Conservation (phyloP, 768 basidiomycete species). For the Leccinum ochraceum region DNA sequence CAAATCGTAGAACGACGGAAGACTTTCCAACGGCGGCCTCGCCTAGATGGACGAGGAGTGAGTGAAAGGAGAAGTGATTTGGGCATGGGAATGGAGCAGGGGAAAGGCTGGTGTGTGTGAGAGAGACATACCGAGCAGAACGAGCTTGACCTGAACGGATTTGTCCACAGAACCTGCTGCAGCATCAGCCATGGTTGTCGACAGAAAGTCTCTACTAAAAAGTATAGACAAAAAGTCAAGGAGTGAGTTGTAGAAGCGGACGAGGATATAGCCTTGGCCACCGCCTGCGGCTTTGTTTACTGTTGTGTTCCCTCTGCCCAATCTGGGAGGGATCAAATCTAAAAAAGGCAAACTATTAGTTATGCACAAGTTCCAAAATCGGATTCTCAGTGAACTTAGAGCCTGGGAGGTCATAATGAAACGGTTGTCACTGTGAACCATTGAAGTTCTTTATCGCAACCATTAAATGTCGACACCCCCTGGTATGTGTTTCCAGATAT, state of each 20-base stretch:
- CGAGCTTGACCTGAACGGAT: constrained; percentile 97
- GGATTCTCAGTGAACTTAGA: background rate
- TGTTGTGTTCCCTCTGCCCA: constrained; percentile 18
- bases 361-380: background rate
- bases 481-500: background rate
- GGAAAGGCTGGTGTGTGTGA: background rate
- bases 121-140: constrained; percentile 75
- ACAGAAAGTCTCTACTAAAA: constrained; percentile 7
- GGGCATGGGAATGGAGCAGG: background rate
- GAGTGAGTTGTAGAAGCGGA: background rate
- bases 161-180: constrained; percentile 78
- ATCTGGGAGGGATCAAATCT: constrained; percentile 2
- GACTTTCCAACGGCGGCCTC: constrained; percentile 99
- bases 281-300: constrained; percentile 22
- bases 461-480: constrained; percentile 1
- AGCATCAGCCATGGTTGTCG: constrained; percentile 64
- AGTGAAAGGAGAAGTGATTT: background rate
- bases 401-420: background rate
- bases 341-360: background rate
- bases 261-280: background rate
- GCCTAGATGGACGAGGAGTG: constrained; percentile 47
- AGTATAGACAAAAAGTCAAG: constrained; percentile 2
- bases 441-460: background rate
- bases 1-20: constrained; percentile 96
- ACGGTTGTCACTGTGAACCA: background rate